Conservation (phyloP, 2,329 filamentous ascomycete species). For the Cladophialophora carrionii region DNA sequence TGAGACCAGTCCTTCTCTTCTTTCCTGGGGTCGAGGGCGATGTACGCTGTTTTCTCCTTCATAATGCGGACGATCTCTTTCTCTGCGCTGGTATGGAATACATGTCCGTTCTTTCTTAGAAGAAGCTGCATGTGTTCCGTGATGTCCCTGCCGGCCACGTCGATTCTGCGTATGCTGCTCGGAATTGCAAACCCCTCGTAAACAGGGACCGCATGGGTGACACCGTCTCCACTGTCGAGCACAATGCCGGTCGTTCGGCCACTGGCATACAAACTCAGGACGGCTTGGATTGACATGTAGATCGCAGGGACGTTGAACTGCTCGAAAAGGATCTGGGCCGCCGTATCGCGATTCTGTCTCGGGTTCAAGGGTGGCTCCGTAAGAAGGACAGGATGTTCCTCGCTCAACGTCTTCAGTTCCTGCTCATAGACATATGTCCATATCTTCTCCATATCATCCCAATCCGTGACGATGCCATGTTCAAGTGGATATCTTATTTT, state of each 20-base stretch:
- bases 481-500: conserved; percentile 96
- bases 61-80: conserved; percentile 98
- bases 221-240: conserved; percentile 90
- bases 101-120: conserved; percentile 86
- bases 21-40: conserved; percentile 84
- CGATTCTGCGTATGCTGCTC: conserved; percentile 91
- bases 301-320: conserved; percentile 97
- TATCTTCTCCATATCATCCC: conserved; percentile 99
- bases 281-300: conserved; percentile 95
- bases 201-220: conserved; percentile 95
- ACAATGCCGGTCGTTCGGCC: conserved; percentile 96
- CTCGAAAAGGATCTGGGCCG: conserved; percentile 96
- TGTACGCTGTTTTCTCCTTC: conserved; percentile 92
- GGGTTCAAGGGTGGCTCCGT: conserved; percentile 97
- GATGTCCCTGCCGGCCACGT: conserved; percentile 93
- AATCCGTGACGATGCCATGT: conserved; percentile 97
- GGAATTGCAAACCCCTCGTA: conserved; percentile 98
- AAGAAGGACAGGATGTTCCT: conserved; percentile 96
- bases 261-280: conserved; percentile 92
- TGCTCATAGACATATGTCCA: conserved; percentile 98
- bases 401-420: conserved; percentile 92
- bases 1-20: conserved; percentile 95
- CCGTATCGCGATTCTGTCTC: conserved; percentile 90
- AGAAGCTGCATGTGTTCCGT: conserved; percentile 93
- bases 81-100: conserved; percentile 97